Base-by-base conservation (phyloP, 1,139 yeast species). In the Yamadazyma pseudoaaseri region DNA sequence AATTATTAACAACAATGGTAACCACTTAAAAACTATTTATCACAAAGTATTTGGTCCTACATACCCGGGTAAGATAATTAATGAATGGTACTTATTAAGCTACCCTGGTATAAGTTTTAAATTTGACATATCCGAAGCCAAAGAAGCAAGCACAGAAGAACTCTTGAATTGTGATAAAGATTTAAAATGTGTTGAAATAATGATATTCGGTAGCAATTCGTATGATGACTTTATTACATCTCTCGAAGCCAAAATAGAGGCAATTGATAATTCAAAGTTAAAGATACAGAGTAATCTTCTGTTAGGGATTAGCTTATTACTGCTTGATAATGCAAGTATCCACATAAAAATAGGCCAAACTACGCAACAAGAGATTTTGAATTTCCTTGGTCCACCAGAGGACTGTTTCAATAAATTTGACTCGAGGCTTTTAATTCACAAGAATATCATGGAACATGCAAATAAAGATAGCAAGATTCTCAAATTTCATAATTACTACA, bases 1-100 rank as follows among this genome's bases (percentile, higher is more conserved):
- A 16, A 17, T 45, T 6, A 11, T 28, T 6, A 16, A 23, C 4
- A 12, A 20, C 20, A 20, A 24, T 10, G 38, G 41, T 7, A 18
- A 44, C 17, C 34, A 29, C 23, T 60, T 75, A 38, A 69, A 67
- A 33, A 54, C 60, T 20, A 62, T 79, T 6, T 79, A 79, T 52
- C 76, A 78, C 46, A 73, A 69, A 46, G 60, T 70, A 2, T 76
- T 79, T 52, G 86, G 86, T 0, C 84, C 84, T 2, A 79, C 85
- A 0, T 76, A 73, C 39, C 81, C 82, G 1, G 85, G 85, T 0
- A 54, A 45, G 30, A 43, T 63, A 12, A 39, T 51, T 9, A 41
- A 45, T 9, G 34, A 42, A 3, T 33, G 38, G 8, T 76, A 73
- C 42, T 52, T 65, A 5, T 54, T 79, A 20, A 69, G 76, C 23